phyloP scores from a whole-genome alignment of 768 basidiomycete species.

The Trametopsis cervina region DNA sequence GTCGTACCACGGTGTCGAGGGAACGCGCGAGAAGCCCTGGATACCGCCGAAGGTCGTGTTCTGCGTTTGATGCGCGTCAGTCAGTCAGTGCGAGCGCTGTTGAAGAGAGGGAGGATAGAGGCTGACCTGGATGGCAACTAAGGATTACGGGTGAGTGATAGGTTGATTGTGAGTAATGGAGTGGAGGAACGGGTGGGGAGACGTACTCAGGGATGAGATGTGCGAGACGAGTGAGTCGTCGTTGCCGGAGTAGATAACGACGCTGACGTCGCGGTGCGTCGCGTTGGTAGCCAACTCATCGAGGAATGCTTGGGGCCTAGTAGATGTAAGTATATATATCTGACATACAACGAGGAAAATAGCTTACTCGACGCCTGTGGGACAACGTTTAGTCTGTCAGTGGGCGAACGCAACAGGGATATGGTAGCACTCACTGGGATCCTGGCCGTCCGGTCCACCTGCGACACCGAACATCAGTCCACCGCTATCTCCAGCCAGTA shows the following conservation, averaged over 20 bases:
- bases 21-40: conserved; percentile 63
- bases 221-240: conserved; percentile 63
- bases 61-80: too few species aligned
- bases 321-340: too few species aligned
- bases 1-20: conserved; percentile 62
- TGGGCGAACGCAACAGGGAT: too few species aligned
- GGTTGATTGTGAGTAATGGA: neutral
- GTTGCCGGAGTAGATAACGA: conserved; percentile 62
- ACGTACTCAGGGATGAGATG: conserved; percentile 51
- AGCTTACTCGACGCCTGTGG: neutral
- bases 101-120: neutral
- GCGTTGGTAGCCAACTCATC: conserved; percentile 60
- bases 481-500: neutral
- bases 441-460: neutral
- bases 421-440: conserved; percentile 1
- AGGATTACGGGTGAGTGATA: neutral
- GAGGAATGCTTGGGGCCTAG: conserved; percentile 57
- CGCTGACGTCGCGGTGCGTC: conserved; percentile 39
- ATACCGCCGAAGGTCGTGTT: conserved; percentile 79
- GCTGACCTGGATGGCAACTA: conserved; percentile 17
- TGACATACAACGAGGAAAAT: neutral
- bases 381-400: too few species aligned
- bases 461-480: neutral
- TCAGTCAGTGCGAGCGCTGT: neutral
- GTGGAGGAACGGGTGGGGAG: conserved; percentile 10